These are phyloP conservation scores for Mycena vitilis DNA, from an alignment of 768 basidiomycete species.

Conservation along the genomic window DNA sequence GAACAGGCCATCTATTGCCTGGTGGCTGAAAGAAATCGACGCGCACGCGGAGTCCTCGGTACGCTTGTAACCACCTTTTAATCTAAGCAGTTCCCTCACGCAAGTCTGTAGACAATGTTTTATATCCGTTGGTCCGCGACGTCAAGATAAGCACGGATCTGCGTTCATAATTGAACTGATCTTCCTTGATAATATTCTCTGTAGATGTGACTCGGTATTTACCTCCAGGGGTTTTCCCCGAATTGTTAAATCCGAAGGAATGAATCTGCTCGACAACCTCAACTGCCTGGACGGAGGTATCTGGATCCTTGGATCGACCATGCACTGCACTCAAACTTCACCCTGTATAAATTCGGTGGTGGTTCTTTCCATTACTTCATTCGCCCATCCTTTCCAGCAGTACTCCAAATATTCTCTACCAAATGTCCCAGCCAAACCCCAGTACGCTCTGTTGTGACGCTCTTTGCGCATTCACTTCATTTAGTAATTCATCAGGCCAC, in stretches of 20 bases:
- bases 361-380: constrained; percentile 3
- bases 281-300: constrained; percentile 16
- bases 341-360: constrained; percentile 4
- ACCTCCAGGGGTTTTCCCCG: constrained; percentile 4
- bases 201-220: constrained; percentile 7
- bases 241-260: constrained; percentile 19
- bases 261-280: constrained; percentile 22
- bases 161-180: constrained; percentile 14
- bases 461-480: background rate
- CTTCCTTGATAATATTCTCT: constrained; percentile 2
- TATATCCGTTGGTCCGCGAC: constrained; percentile 13
- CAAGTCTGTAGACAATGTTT: background rate
- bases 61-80: constrained; percentile 9
- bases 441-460: background rate
- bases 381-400: background rate
- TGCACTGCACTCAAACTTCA: constrained; percentile 7
- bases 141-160: constrained; percentile 19
- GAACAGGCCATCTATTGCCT: background rate
- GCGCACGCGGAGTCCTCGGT: background rate
- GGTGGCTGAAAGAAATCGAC: background rate
- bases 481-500: background rate
- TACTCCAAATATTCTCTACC: background rate
- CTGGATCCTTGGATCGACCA: background rate
- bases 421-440: constrained; percentile 5
- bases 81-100: background rate